Base-by-base conservation (phyloP, 306 rosid genomes). In the Prosopis cineraria region DNA sequence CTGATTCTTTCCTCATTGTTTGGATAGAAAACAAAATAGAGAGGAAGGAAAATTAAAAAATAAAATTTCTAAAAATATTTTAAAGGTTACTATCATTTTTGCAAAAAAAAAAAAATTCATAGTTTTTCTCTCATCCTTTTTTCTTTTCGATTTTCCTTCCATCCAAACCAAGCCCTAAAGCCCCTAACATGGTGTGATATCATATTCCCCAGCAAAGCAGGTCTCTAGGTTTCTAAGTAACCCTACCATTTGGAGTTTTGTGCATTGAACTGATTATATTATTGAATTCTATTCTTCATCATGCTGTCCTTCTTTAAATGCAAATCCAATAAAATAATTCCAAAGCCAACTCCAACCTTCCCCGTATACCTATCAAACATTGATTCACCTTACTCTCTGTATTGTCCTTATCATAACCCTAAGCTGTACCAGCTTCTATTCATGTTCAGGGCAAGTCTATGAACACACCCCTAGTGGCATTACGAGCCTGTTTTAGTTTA, bases 231-330 rank as follows among this genome's bases (percentile, higher is more conserved):
- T 14, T 63, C 45, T 43, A 20, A 34, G 14, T 43, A 25, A 30
- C 43, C 77, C 78, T 41, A 47, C 70, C 16, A 8, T 43, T 72
- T 77, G 85, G 85, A 82, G 53, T 40, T 13, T 76, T 82, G 75
- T 50, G 73, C 11, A 62, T 40, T 69, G 74, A 76, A 76, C 78
- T 29, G 2, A 27, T 70, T 70, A 31, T 50, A 62, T 55, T 24
- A 82, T 77, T 53, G 12, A 19, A 13, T 43, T 65, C 11, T 39
- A 44, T 82, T 73, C 75, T 53, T 44, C 70, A 53, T 55, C 24
- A 71, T 27, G 31, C 62, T 81, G 81, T 63, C 64, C 74, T 76
- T 52, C 22, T 10, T 52, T 70, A 56, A 56, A 76, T 69, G 44
- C 73, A 41, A 52, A 19, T 40, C 52, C 78, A 77, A 76, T 71